Percentiles rank a stretch among this genome's conserved stretches.
phyloP scores from a whole-genome alignment of 2,329 filamentous ascomycete genomes.

The Aureobasidium sp. region DNA sequence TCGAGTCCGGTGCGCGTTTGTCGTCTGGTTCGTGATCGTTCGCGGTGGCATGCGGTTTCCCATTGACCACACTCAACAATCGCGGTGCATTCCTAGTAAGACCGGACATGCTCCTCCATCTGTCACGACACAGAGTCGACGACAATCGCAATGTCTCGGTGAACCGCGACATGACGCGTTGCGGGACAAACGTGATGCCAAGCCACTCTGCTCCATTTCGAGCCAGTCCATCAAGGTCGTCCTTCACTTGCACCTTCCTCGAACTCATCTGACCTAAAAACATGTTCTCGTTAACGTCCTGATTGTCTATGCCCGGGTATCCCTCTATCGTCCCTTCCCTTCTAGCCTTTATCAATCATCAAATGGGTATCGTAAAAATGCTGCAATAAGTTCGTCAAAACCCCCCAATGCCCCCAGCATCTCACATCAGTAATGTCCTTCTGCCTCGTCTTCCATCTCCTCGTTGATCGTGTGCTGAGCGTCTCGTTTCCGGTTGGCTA shows the following conservation, averaged over 20 bases:
- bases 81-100: background rate
- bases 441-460: background rate
- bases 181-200: background rate
- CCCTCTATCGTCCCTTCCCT: background rate
- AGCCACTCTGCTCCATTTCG: background rate
- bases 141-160: background rate
- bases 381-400: conserved; percentile 4
- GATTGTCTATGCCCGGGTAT: background rate
- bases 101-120: background rate
- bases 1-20: background rate
- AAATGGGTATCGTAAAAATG: conserved; percentile 13
- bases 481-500: conserved; percentile 31
- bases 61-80: background rate
- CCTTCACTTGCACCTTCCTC: background rate
- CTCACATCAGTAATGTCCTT: background rate
- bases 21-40: background rate
- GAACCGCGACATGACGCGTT: background rate
- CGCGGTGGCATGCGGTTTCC: background rate
- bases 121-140: background rate
- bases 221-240: background rate
- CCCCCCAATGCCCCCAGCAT: background rate
- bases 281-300: background rate
- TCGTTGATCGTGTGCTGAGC: background rate
- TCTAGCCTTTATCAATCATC: background rate
- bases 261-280: background rate